Evolutionary conservation across 495 filamentous ascomycete genomes (phyloP).

Genomic region (Melanomma pulvis-pyrius): DNA sequence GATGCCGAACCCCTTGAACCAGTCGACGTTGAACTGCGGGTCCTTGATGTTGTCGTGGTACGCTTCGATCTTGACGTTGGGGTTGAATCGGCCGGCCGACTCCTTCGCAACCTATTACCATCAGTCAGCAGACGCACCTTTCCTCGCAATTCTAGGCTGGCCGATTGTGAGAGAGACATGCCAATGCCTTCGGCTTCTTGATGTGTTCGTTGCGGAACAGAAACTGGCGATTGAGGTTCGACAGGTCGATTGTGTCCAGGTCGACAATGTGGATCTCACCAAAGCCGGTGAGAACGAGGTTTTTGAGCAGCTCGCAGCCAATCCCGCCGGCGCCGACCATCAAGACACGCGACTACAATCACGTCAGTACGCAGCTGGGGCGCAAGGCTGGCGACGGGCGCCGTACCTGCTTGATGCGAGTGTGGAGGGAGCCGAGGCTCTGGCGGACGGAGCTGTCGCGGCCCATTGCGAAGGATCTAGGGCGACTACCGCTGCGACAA

Average conservation of each 20-base stretch:
- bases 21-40: slow-evolving; percentile 81
- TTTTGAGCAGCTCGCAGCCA: slow-evolving; percentile 96
- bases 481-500: neutral
- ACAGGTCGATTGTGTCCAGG: slow-evolving; percentile 96
- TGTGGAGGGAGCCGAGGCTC: slow-evolving; percentile 65
- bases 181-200: slow-evolving; percentile 94
- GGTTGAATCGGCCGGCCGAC: slow-evolving; percentile 87
- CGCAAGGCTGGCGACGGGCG: slow-evolving; percentile 9
- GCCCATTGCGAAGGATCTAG: slow-evolving; percentile 27
- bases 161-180: slow-evolving; percentile 52
- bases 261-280: slow-evolving; percentile 95
- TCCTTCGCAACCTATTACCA: slow-evolving; percentile 82
- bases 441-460: slow-evolving; percentile 52
- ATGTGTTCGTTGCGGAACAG: slow-evolving; percentile 97
- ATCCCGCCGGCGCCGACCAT: slow-evolving; percentile 97
- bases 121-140: slow-evolving; percentile 33
- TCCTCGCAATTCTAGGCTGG: neutral
- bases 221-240: slow-evolving; percentile 97
- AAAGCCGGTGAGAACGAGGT: slow-evolving; percentile 90
- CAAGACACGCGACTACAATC: slow-evolving; percentile 76
- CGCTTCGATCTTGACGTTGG: slow-evolving; percentile 82
- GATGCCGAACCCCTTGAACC: slow-evolving; percentile 80
- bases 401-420: slow-evolving; percentile 67
- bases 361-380: slow-evolving; percentile 23
- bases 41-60: slow-evolving; percentile 98